Evolutionary conservation across 768 basidiomycete genomes (phyloP).

Genomic region (Lactifluus hygrophoroides): DNA sequence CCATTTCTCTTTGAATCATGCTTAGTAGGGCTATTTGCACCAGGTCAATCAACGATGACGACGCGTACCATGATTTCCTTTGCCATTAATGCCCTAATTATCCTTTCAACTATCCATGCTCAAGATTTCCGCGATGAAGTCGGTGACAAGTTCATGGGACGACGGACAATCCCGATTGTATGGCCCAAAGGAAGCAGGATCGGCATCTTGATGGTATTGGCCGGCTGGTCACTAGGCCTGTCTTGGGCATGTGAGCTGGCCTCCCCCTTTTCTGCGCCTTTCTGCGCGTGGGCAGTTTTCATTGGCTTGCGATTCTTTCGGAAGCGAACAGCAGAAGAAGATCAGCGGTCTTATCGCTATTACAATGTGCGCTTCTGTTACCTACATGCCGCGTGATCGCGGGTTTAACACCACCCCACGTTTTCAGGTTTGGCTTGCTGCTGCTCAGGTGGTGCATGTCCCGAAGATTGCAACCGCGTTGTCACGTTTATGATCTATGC

Average conservation of each 20-base stretch:
- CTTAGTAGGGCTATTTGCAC: too few relatives aligned
- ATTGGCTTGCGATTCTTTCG: conserved; percentile 22
- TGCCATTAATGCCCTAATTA: conserved; percentile 25
- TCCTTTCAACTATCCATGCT: conserved; percentile 32
- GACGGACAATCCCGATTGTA: conserved; percentile 27
- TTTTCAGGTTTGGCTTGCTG: conserved; percentile 4
- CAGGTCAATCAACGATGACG: background rate
- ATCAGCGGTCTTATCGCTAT: conserved; percentile 25
- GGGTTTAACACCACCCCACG: background rate
- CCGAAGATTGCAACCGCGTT: background rate
- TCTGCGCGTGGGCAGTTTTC: conserved; percentile 17
- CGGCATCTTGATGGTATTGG: conserved; percentile 20
- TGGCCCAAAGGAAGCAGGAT: conserved; percentile 16
- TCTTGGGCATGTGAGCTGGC: conserved; percentile 21
- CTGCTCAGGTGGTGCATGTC: conserved; percentile 3
- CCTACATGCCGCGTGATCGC: background rate
- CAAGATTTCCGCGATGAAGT: conserved; percentile 30
- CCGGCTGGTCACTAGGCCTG: conserved; percentile 23
- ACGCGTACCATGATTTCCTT: conserved; percentile 14
- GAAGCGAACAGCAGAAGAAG: conserved; percentile 15
- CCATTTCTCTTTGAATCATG: too few relatives aligned
- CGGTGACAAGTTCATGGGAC: conserved; percentile 27
- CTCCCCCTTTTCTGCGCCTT: background rate
- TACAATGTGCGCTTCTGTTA: conserved; percentile 25
- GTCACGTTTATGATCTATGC: background rate